Percentiles rank a stretch among this genome's conserved stretches.
phyloP scores from a whole-genome alignment of 441 rosid genomes.

The Populus hybrid region DNA sequence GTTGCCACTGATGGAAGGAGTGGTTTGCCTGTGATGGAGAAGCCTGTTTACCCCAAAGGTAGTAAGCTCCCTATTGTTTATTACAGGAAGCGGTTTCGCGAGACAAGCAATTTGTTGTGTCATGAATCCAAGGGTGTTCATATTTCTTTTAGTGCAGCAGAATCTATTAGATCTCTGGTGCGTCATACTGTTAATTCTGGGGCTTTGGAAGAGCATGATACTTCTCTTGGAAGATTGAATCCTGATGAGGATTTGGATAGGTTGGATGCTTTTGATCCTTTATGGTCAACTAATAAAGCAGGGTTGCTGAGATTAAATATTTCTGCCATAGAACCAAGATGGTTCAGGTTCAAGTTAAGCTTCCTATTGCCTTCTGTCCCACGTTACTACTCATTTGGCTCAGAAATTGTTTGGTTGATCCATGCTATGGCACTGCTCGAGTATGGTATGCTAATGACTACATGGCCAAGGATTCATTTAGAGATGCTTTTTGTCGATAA shows the following conservation, averaged over 20 bases:
- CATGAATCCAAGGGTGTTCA: constrained; percentile 21
- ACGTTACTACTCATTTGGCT: constrained; percentile 30
- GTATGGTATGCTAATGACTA: constrained; percentile 47
- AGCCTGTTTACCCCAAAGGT: constrained; percentile 31
- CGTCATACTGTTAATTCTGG: constrained; percentile 24
- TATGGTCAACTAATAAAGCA: constrained; percentile 34
- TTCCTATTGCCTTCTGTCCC: constrained; percentile 35
- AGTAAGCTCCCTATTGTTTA: constrained; percentile 69
- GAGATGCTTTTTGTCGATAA: constrained; percentile 87
- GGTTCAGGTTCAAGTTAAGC: constrained; percentile 39
- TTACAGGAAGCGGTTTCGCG: constrained; percentile 69
- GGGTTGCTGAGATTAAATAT: constrained; percentile 33
- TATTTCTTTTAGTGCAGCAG: constrained; percentile 18
- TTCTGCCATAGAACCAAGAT: constrained; percentile 32
- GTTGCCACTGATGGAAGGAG: constrained; percentile 30
- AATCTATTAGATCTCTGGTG: constrained; percentile 23
- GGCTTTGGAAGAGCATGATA: constrained; percentile 28
- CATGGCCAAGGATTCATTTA: constrained; percentile 76
- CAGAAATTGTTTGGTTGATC: constrained; percentile 39
- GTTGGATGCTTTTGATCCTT: not conserved
- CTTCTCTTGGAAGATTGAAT: constrained; percentile 29
- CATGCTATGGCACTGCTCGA: constrained; percentile 45
- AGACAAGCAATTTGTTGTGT: constrained; percentile 24
- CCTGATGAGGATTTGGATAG: constrained; percentile 28
- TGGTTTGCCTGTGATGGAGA: constrained; percentile 32